Base-by-base conservation (phyloP, 306 rosid genomes). In the Geum urbanum region DNA sequence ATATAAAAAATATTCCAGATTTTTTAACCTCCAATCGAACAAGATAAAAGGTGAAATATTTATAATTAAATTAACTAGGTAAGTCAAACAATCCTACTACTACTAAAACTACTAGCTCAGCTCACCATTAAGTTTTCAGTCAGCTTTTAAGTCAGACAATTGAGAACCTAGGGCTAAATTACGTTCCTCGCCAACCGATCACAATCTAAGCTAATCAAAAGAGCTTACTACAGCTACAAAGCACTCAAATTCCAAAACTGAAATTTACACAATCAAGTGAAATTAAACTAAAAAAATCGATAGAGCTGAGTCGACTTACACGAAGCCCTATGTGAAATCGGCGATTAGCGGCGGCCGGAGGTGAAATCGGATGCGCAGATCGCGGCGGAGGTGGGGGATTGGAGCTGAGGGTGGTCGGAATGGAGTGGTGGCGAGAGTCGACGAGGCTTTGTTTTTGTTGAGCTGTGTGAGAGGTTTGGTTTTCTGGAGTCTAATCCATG, bases 281-380 rank as follows among this genome's bases (percentile, higher is more conserved):
- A 44, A 11, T n/a, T 18, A 32, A 66, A 11, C 43, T 4, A 20
- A 13, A 32, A 49, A 69, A 13, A 52, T 19, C 64, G 43, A 37
- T 32, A 47, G 73, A 56, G 75, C 61, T 67, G 3, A 67, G 60
- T 48, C 5, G 45, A 58, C 74, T 32, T 32, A 32, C 37, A 32
- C 37, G 37, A 71, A 74, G 67, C 82, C 87, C 65, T 66, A 71
- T 76, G 65, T 32, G 37, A 32, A 32, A 32, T 32, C 37, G 27
- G 37, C 37, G 54, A 39, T 70, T 39, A 24, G 15, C 54, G 48
- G 12, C n/a, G 47, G 47, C 7, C 24, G 12, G 46, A 22, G 32
- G 48, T 58, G 69, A 13, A 44, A 68, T 39, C 68, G n/a, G 69
- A 32, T 41, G 66, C 71, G 67, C 32, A 24, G 64, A 77, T 64